Percentiles rank a stretch among this genome's conserved stretches.
phyloP scores from a whole-genome alignment of 2,329 filamentous ascomycete genomes.

The Trichoderma semiorbis region DNA sequence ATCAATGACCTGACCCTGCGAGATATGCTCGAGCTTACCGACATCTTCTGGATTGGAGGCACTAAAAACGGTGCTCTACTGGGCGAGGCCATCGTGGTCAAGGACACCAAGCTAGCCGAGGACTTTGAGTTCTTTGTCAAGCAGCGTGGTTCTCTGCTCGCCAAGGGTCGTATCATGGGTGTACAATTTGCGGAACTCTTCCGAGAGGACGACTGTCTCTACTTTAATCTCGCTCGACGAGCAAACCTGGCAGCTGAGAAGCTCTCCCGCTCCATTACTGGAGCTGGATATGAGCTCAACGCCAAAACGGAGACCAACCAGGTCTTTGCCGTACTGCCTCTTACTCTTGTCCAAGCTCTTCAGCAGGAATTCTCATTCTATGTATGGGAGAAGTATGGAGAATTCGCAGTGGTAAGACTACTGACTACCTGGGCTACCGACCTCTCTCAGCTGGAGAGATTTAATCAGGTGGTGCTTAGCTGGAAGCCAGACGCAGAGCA shows the following conservation, averaged over 20 bases:
- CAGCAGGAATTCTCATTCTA: constrained; percentile 46
- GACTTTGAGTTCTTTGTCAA: constrained; percentile 52
- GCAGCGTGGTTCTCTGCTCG: constrained; percentile 48
- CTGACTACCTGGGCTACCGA: constrained; percentile 52
- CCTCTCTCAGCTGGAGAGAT: constrained; percentile 38
- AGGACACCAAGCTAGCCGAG: constrained; percentile 37
- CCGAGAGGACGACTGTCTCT: constrained; percentile 35
- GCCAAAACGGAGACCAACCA: constrained; percentile 50
- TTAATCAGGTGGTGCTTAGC: constrained; percentile 29
- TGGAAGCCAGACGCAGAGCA: constrained; percentile 18
- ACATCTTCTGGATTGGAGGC: constrained; percentile 54
- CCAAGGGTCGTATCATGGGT: constrained; percentile 48
- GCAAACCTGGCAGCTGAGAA: constrained; percentile 44
- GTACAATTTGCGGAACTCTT: constrained; percentile 50
- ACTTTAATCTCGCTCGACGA: constrained; percentile 43
- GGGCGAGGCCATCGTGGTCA: constrained; percentile 49
- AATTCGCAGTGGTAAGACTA: constrained; percentile 40
- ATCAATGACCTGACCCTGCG: constrained; percentile 42
- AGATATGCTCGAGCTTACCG: constrained; percentile 45
- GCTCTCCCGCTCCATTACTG: constrained; percentile 42
- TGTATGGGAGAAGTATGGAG: constrained; percentile 43
- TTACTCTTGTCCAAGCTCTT: constrained; percentile 36
- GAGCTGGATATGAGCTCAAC: constrained; percentile 39
- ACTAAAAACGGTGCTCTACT: constrained; percentile 51
- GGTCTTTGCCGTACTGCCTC: constrained; percentile 45